Evolutionary conservation across 257 asterid genomes (phyloP), one percentile per base, ranked within the genome.

Genomic region (Salvia splendens): DNA sequence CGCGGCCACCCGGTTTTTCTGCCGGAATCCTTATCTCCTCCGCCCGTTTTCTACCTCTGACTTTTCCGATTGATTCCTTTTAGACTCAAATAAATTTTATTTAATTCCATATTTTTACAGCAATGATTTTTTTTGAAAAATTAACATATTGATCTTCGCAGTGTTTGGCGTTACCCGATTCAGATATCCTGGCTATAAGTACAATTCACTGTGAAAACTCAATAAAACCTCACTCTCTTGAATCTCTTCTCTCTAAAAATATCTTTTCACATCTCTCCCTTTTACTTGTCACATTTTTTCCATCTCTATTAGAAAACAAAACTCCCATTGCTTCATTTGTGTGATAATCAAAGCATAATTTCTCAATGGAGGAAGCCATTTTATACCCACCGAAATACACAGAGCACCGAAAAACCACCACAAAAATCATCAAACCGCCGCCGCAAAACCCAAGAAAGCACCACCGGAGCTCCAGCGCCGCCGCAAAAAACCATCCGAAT

Each of bases 101-200:
- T 59, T 32, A 11, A 56, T 57, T 50, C 40, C 68, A n/a, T 51
- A 14, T 57, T 32, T 50, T n/a, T n/a, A n/a, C n/a, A n/a, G n/a
- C n/a, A n/a, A n/a, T n/a, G n/a, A 56, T 68, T 64, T 47, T 53
- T 50, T 12, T 62, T 12, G 11, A 9, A 47, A 73, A 40, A 63
- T 30, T 48, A 40, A 65, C 53, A 16, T 15, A 59, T n/a, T 35
- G 51, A 74, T 65, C 38, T 68, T 60, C 33, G 7, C 48, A 35
- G 14, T 30, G 56, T 50, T 70, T 41, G 65, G 72, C 58, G 50
- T 64, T 81, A 61, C n/a, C n/a, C n/a, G 60, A 75, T 77, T 79
- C 53, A 67, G 72, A 52, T 81, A 78, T 82, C 83, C 95, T n/a
- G n/a, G n/a, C 95, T 88, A 91, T 88, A 85, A 83, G 85, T 82